Conservation (phyloP, 805 yeast species). For the Suhomyces kilbournensis region DNA sequence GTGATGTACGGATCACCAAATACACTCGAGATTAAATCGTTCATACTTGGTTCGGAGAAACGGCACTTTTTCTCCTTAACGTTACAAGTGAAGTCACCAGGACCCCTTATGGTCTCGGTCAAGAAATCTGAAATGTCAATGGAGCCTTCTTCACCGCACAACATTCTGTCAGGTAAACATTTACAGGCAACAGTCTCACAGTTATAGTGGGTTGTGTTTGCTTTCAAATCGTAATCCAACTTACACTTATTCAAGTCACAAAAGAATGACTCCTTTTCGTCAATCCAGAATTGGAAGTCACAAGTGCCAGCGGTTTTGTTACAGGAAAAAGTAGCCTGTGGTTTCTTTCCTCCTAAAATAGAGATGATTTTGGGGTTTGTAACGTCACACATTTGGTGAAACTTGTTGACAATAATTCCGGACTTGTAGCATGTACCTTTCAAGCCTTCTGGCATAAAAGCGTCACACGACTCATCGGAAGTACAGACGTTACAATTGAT, state of each 20-base stretch:
- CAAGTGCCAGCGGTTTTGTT: constrained; percentile 63
- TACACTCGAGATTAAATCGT: constrained; percentile 81
- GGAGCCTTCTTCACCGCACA: constrained; percentile 92
- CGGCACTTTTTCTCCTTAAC: constrained; percentile 57
- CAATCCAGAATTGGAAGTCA: constrained; percentile 96
- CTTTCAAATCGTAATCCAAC: constrained; percentile 57
- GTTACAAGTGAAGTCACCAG: constrained; percentile 88
- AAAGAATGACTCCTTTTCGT: constrained; percentile 81
- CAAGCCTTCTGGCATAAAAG: constrained; percentile 82
- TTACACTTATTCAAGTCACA: constrained; percentile 79
- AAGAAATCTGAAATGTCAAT: constrained; percentile 92
- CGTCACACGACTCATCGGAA: constrained; percentile 70
- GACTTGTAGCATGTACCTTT: constrained; percentile 85
- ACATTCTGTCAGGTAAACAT: constrained; percentile 88
- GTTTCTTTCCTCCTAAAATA: constrained; percentile 73
- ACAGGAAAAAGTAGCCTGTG: constrained; percentile 92
- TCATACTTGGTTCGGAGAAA: constrained; percentile 95
- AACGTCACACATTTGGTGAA: constrained; percentile 92
- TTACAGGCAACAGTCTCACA: constrained; percentile 81
- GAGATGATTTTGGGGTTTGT: constrained; percentile 83
- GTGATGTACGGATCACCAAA: constrained; percentile 95
- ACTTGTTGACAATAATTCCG: constrained; percentile 76
- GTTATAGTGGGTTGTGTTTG: constrained; percentile 69
- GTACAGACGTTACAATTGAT: constrained; percentile 89
- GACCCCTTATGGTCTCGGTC: constrained; percentile 86